Base-by-base conservation (phyloP, 176 grass and related monocot genomes). In the Lolium perenne region DNA sequence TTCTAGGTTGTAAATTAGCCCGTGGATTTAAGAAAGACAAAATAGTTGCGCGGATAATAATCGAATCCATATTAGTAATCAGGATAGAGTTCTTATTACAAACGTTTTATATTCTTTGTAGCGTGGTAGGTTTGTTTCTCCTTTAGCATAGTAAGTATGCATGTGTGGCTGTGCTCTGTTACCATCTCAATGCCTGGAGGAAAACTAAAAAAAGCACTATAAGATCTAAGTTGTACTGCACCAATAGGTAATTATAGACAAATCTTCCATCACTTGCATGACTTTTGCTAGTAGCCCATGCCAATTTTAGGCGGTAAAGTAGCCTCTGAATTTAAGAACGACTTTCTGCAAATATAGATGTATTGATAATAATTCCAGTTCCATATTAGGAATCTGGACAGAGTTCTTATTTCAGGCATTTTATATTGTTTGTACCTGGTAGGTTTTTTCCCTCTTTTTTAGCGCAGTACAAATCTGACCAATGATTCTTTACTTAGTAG, bases 21-120 rank as follows among this genome's bases (percentile, higher is more conserved):
- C 22, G 47, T 58, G 50, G 35, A 55, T 17, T 55, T 78, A 78
- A 22, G 53, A 60, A 25, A 22, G 40, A 51, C 71, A 61, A 59
- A 80, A 29, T 64, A 2, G 0, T 79, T 22, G 38, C n/a, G 49
- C 68, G 40, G 35, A 64, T 17, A 85, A 29, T 21, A 81, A 68
- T 81, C 10, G 58, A 20, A 69, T 76, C 38, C 60, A 20, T 67
- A 69, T 40, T 85, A 81, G 38, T 13, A 48, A 60, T 68, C 85
- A 81, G 9, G 20, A 48, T 78, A 50, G 20, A 57, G 38, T 78
- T 77, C 35, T 32, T 63, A 56, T 71, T 40, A 11, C 14, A 72
- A 16, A 4, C 22, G 13, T 78, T 82, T 46, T 21, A 6, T 51
- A 4, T 5, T 41, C 1, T 10, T 17, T 61, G 43, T 60, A 67